phyloP scores from a whole-genome alignment of 2,329 filamentous ascomycete genomes.

The Boeremia lycopersici region DNA sequence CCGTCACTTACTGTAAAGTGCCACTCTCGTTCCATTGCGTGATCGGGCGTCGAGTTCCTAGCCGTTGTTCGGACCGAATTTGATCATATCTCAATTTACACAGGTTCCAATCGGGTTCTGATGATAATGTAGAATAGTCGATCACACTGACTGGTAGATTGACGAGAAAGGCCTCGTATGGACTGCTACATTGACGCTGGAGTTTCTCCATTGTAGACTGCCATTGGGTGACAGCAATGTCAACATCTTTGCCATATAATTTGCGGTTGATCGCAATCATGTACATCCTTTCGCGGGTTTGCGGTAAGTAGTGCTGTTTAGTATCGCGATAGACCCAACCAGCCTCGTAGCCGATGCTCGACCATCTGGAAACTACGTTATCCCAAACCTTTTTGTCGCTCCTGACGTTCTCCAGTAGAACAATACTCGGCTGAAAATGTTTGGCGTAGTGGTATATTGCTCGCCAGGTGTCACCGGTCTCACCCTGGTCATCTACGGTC shows the following conservation, averaged over 20 bases:
- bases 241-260: conserved; percentile 20
- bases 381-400: conserved; percentile 61
- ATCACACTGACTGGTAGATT: conserved; percentile 59
- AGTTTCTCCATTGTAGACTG: conserved; percentile 53
- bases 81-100: conserved; percentile 66
- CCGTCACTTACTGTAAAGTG: conserved; percentile 41
- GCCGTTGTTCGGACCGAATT: conserved; percentile 55
- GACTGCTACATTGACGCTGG: conserved; percentile 64
- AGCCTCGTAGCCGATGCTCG: conserved; percentile 62
- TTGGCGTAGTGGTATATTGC: conserved; percentile 65
- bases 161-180: conserved; percentile 67
- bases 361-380: conserved; percentile 54
- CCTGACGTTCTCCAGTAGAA: conserved; percentile 75
- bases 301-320: conserved; percentile 75
- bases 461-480: conserved; percentile 70
- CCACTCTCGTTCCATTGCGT: conserved; percentile 66
- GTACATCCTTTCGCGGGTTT: conserved; percentile 60
- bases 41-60: conserved; percentile 63
- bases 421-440: conserved; percentile 63
- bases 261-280: conserved; percentile 52
- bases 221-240: conserved; percentile 49
- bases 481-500: conserved; percentile 60
- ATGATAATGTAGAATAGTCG: conserved; percentile 34
- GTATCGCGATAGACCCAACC: conserved; percentile 63
- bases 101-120: conserved; percentile 58